Base-by-base conservation (phyloP, 768 basidiomycete genomes). In the Suillus fuscotomentosus region DNA sequence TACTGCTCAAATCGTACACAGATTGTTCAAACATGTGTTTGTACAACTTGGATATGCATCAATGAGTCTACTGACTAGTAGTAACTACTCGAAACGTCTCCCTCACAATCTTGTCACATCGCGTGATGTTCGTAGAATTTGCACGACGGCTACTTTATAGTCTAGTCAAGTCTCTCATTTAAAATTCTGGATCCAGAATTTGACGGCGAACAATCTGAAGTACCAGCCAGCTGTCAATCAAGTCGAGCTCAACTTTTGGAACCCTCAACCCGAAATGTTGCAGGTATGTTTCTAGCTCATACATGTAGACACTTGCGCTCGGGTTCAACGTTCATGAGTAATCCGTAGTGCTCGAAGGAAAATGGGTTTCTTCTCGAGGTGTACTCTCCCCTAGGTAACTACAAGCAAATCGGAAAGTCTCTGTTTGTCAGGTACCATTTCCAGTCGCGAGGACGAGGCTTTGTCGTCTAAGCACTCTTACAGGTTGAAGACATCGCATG, bases 221-320 rank as follows among this genome's bases (percentile, higher is more conserved):
- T 80, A 86, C 67, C 78, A 79, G 63, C 87, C 89, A 0, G 88
- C 83, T n/a, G 80, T 90, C 64, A 91, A 94, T 72, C 92, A 93
- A 73, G 86, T 93, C 36, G 92, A 93, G 70, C 82, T 94, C 55
- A 92, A 79, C 74, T 91, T 85, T 75, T 90, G 86, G 83, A 84
- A 87, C 71, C 90, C 91, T 24, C 91, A 94, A 70, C 86, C 87
- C 0, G 90, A 91, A 65, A 78, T 94, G n/a, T 70, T 94, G 51
- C 75, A 88, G 77, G 88, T 86, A 22, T 6, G 73, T 65, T 20
- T 60, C 20, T 5, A 10, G 31, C 27, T n/a, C 36, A 51, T 13
- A 14, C 55, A 41, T 17, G 24, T 59, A 27, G 17, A 24, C 17
- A 20, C 4, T 17, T 27, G 24, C 42, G 10, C 39, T 59, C 17